Base-by-base conservation (phyloP, 2,329 filamentous ascomycete genomes). In the Cladosporium sp. region DNA sequence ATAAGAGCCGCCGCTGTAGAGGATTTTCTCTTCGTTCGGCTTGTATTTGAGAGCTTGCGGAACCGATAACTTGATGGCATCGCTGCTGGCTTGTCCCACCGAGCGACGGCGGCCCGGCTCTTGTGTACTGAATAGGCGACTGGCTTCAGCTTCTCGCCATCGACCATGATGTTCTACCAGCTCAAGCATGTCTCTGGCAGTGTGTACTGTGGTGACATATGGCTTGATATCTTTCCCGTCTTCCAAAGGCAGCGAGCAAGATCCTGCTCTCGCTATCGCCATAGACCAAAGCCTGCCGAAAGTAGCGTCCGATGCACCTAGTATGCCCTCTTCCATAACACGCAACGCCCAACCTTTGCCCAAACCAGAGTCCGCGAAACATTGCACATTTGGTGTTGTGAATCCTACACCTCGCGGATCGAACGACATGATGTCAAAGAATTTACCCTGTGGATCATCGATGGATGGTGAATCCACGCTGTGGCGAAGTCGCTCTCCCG, bases 171-270 rank as follows among this genome's bases (percentile, higher is more conserved):
- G 55, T 60, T 82, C 79, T 11, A 76, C 70, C 37, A 82, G 73
- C 40, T 76, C 73, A 7, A 82, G 66, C 77, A 82, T 81, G 60
- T 82, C 79, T 39, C 75, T 69, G 1, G 77, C 79, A 2, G 78
- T 76, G 22, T 73, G 75, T 1, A 78, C 76, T 0, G 80, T 81
- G 15, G 74, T 75, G 47, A 78, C 69, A 64, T 77, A 78, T 50
- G 72, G 68, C 60, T 74, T 74, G 62, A 78, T 75, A 39, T 77
- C 73, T 37, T 69, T 63, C 39, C 66, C 67, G 5, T 64, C 63
- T 1, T 65, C 65, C n/a, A 50, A 37, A 8, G 66, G 58, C 9
- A 65, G 45, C n/a, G 66, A 65, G 55, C 70, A 72, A 55, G 63
- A 65, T 40, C 50, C 36, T 8, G 64, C 72, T 37, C 66, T 69